A percentile compares a stretch with the other conserved stretches of the same genome.
These are phyloP conservation scores for Hypoxylon trugodes DNA, from an alignment of 495 filamentous ascomycete species.

Conservation along the genomic window DNA sequence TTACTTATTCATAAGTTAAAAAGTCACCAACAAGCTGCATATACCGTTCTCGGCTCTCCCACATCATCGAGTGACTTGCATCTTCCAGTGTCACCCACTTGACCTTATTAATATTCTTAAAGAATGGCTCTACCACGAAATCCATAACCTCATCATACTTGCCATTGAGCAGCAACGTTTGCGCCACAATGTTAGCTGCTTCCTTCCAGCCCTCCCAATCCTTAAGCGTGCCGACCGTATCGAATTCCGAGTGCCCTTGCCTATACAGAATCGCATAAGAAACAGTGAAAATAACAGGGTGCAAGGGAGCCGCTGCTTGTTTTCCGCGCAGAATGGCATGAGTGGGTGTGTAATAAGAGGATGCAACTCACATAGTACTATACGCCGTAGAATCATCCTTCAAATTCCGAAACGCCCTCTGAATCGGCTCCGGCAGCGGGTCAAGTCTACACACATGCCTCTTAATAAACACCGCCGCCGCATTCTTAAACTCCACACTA, in stretches of 20 bases:
- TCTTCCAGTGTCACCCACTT: constrained; percentile 58
- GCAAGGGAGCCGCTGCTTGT: neutral
- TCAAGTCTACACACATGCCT: constrained; percentile 27
- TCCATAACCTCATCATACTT: constrained; percentile 59
- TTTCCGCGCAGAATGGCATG: neutral
- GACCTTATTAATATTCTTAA: constrained; percentile 49
- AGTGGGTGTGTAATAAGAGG: neutral
- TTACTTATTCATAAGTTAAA: constrained; percentile 3
- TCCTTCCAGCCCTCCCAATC: constrained; percentile 48
- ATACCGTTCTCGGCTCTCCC: constrained; percentile 56
- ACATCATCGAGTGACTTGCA: constrained; percentile 55
- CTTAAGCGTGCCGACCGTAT: constrained; percentile 53
- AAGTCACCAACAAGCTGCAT: constrained; percentile 37
- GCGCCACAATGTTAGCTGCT: constrained; percentile 48
- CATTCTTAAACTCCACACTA: constrained; percentile 28
- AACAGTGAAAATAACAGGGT: neutral
- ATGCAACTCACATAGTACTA: constrained; percentile 30
- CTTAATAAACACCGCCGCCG: constrained; percentile 19
- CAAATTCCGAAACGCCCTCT: constrained; percentile 15
- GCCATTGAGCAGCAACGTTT: constrained; percentile 59
- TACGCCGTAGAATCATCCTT: constrained; percentile 33
- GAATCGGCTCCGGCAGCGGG: constrained; percentile 19
- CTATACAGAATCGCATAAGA: constrained; percentile 25
- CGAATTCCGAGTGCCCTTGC: constrained; percentile 58
- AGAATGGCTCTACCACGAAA: constrained; percentile 51